A percentile compares a stretch with the other conserved stretches of the same genome.
phyloP scores from a whole-genome alignment of 768 basidiomycete species.

The Psilocybe sp. region DNA sequence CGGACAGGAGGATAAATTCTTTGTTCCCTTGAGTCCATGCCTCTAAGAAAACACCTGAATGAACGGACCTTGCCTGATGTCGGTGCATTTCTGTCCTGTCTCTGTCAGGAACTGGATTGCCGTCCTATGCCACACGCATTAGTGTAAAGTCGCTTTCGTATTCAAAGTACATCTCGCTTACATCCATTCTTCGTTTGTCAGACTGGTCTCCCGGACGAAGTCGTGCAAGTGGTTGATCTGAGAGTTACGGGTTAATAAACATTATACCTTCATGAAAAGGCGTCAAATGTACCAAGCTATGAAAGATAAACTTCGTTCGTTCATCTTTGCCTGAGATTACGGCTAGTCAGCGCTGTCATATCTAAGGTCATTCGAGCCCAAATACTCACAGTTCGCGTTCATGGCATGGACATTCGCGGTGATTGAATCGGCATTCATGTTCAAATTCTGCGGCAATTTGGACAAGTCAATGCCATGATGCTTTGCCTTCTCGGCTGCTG shows the following conservation, averaged over 20 bases:
- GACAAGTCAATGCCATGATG: conserved; percentile 37
- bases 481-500: conserved; percentile 28
- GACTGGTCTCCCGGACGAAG: conserved; percentile 68
- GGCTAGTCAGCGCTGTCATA: neutral
- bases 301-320: conserved; percentile 41
- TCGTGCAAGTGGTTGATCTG: conserved; percentile 71
- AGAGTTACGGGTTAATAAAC: neutral
- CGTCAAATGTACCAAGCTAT: conserved; percentile 30
- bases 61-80: conserved; percentile 54
- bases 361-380: neutral
- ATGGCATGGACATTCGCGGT: conserved; percentile 37
- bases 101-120: conserved; percentile 77
- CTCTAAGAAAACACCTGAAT: neutral
- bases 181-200: conserved; percentile 89
- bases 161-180: conserved; percentile 15
- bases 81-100: conserved; percentile 70
- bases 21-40: conserved; percentile 14
- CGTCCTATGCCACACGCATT: conserved; percentile 27
- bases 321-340: conserved; percentile 24
- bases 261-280: neutral
- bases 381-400: conserved; percentile 36
- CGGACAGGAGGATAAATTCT: conserved; percentile 87
- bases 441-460: conserved; percentile 36
- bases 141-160: neutral
- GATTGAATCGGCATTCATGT: conserved; percentile 40